Evolutionary conservation across 225 moss, liverwort and hornwort genomes (phyloP).

Genomic region (Bryum argenteum): DNA sequence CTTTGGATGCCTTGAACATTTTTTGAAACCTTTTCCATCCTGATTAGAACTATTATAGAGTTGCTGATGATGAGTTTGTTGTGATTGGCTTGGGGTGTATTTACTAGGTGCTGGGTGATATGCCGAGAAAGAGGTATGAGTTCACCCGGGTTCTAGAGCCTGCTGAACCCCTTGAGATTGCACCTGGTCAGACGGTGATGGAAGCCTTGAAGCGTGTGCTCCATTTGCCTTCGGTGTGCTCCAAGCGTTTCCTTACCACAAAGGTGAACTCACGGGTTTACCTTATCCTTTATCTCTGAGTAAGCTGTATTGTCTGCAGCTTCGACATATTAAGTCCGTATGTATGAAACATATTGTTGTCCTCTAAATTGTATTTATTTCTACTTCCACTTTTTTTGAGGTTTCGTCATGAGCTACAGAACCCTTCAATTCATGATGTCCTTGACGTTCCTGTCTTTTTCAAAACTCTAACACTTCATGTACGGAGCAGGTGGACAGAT

Average conservation of each 20-base stretch:
- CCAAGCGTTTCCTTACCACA: conserved; percentile 92
- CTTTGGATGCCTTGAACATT: too few species aligned
- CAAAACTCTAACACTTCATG: conserved; percentile 13
- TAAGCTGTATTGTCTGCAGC: conserved; percentile 1
- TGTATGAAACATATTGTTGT: neutral
- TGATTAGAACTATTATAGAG: neutral
- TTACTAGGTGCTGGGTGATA: conserved; percentile 89
- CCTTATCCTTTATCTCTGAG: neutral
- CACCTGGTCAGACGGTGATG: conserved; percentile 77
- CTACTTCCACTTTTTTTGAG: conserved; percentile 1
- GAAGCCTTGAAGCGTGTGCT: conserved; percentile 89
- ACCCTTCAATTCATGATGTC: conserved; percentile 10
- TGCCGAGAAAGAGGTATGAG: conserved; percentile 88
- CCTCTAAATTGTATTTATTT: conserved; percentile 1
- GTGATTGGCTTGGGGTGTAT: conserved; percentile 10
- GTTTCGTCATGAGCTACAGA: neutral
- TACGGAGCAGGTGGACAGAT: conserved; percentile 84
- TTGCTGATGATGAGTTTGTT: conserved; percentile 1
- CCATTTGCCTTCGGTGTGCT: conserved; percentile 85
- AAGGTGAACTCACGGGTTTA: conserved; percentile 56
- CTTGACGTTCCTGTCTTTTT: conserved; percentile 15
- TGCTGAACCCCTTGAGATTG: conserved; percentile 75
- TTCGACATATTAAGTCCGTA: conserved; percentile 5
- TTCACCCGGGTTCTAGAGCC: conserved; percentile 65
- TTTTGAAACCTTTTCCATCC: too few species aligned